Evolutionary conservation across 2,329 filamentous ascomycete species (phyloP).

Genomic region (Magnaporthiopsis rhizophila): DNA sequence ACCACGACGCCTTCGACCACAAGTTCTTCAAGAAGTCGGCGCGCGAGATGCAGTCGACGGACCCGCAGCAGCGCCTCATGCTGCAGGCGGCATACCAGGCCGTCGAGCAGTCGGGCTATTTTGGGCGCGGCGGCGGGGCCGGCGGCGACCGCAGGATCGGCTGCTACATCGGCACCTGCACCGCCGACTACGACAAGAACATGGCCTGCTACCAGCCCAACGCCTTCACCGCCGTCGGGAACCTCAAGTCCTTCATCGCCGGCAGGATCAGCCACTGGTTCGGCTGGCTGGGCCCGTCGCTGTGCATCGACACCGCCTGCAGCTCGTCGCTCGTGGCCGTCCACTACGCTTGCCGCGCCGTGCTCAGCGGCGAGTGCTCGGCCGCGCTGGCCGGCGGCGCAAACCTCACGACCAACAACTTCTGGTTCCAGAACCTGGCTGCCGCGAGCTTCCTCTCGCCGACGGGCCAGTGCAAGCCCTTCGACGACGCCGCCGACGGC

Average conservation of each 20-base stretch:
- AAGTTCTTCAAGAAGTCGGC: conserved; percentile 32
- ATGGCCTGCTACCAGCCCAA: conserved; percentile 25
- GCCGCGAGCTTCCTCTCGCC: conserved; percentile 23
- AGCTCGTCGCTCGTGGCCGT: conserved; percentile 27
- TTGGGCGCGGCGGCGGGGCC: background rate
- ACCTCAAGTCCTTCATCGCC: conserved; percentile 22
- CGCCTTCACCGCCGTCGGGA: conserved; percentile 29
- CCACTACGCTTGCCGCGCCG: conserved; percentile 21
- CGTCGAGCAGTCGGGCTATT: conserved; percentile 21
- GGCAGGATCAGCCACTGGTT: conserved; percentile 27
- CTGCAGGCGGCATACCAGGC: conserved; percentile 34
- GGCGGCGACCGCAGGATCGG: conserved; percentile 20
- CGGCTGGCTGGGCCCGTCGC: conserved; percentile 26
- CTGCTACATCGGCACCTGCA: conserved; percentile 27
- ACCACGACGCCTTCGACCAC: conserved; percentile 26
- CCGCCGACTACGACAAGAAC: conserved; percentile 33
- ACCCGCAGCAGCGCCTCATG: conserved; percentile 30
- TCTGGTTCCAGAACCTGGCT: conserved; percentile 16
- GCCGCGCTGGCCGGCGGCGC: conserved; percentile 30
- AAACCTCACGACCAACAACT: conserved; percentile 26
- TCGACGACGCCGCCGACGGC: conserved; percentile 29
- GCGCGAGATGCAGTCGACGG: conserved; percentile 27
- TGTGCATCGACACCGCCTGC: conserved; percentile 29
- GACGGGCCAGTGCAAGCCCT: conserved; percentile 24
- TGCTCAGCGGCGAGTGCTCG: conserved; percentile 22